phyloP scores from a whole-genome alignment of 805 yeast genomes.

The Candida lessepsii region DNA sequence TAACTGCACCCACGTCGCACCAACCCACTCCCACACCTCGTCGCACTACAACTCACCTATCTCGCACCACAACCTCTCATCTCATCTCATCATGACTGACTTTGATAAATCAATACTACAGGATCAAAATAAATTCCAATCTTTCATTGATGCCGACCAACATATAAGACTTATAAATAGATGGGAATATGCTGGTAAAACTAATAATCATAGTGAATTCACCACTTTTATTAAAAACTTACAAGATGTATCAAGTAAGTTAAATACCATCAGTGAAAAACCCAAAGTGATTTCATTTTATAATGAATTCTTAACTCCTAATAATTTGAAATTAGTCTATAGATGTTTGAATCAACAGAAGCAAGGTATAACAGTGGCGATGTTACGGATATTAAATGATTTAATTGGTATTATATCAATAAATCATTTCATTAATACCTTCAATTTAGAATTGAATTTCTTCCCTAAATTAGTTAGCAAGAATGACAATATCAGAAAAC shows the following conservation, averaged over 20 bases:
- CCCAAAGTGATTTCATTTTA: slow-evolving; percentile 28
- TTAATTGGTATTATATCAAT: slow-evolving; percentile 9
- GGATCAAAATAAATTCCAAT: slow-evolving; percentile 1
- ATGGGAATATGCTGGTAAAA: slow-evolving; percentile 12
- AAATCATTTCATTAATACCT: slow-evolving; percentile 55
- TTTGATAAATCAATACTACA: slow-evolving; percentile 6
- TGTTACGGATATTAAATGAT: slow-evolving; percentile 53
- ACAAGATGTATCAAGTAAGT: slow-evolving; percentile 4
- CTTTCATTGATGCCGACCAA: slow-evolving; percentile 6
- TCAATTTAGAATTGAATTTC: slow-evolving; percentile 64
- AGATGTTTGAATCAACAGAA: slow-evolving; percentile 61
- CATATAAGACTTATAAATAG: slow-evolving; percentile 4
- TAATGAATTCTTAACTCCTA: slow-evolving; percentile 47
- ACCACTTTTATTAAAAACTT: slow-evolving; percentile 4
- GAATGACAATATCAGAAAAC: slow-evolving; percentile 52
- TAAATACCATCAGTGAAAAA: background rate
- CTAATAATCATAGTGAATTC: slow-evolving; percentile 9
- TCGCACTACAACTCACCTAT: no score
- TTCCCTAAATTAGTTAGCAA: slow-evolving; percentile 58
- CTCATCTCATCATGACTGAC: slow-evolving; percentile 8
- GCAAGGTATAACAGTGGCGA: slow-evolving; percentile 60
- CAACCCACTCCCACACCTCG: no score
- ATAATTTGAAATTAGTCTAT: slow-evolving; percentile 62
- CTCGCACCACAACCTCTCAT: no score
- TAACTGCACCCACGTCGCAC: no score